Evolutionary conservation across 192 early-diverging fungal species (phyloP).

Genomic region (Funneliformis mosseae): DNA sequence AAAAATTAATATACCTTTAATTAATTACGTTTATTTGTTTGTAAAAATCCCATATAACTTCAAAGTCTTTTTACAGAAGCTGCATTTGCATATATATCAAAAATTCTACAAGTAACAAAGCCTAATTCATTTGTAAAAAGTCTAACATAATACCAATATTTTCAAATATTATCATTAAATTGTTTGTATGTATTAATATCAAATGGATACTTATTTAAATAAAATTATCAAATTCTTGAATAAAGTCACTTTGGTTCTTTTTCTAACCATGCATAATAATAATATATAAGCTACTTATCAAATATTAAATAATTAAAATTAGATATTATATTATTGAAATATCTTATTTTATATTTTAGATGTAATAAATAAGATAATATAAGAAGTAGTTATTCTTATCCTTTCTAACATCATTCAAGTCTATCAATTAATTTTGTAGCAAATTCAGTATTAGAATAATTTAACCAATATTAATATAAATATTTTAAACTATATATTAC

Average conservation of each 20-base stretch:
- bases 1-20: background rate
- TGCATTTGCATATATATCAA: background rate
- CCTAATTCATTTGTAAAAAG: background rate
- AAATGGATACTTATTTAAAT: background rate
- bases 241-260: background rate
- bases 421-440: background rate
- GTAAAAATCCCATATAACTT: background rate
- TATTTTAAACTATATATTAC: background rate
- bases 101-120: constrained; percentile 7
- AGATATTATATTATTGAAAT: constrained; percentile 2
- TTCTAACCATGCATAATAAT: background rate
- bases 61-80: background rate
- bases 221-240: constrained; percentile 21
- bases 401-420: background rate
- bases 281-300: background rate
- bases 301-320: constrained; percentile 19
- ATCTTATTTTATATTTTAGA: background rate
- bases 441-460: background rate
- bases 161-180: background rate
- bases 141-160: too few relatives aligned
- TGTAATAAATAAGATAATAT: constrained; percentile 19
- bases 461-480: background rate
- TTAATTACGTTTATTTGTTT: background rate
- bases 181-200: background rate
- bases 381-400: background rate